Evolutionary conservation across 805 yeast species (phyloP).

Genomic region (Yarrowia bubula): DNA sequence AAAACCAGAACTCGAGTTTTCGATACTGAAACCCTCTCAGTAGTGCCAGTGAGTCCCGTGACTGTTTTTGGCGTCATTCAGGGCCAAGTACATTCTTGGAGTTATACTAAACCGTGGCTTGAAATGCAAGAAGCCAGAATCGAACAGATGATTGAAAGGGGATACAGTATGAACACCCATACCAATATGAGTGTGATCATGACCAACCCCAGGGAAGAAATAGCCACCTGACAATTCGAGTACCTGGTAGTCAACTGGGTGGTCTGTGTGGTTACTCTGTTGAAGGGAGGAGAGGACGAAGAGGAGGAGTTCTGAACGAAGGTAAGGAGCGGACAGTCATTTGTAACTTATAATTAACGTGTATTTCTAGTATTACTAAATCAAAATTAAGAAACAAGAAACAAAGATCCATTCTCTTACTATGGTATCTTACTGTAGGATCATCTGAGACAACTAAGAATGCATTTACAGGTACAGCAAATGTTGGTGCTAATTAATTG

Average conservation of each 20-base stretch:
- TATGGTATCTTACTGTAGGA: no score
- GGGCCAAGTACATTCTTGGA: not conserved
- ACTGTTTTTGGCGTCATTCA: not conserved
- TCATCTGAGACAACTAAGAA: no score
- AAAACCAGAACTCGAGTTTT: not conserved
- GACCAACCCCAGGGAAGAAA: not conserved
- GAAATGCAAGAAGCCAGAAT: not conserved
- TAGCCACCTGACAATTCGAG: conserved; percentile 8
- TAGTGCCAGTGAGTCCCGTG: not conserved
- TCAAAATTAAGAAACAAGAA: no score
- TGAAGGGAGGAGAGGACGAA: not conserved
- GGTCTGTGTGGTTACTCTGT: not conserved
- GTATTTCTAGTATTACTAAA: no score
- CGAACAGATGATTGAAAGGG: not conserved
- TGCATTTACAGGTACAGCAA: no score
- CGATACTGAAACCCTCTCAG: not conserved
- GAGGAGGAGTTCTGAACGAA: not conserved
- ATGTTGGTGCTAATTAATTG: no score
- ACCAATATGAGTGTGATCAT: not conserved
- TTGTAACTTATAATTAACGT: no score
- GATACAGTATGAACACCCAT: not conserved
- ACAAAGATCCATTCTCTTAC: no score
- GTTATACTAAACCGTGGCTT: not conserved
- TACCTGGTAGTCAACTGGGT: not conserved
- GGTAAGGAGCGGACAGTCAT: no score